Percentiles rank a stretch among this genome's conserved stretches.
Evolutionary conservation across 352 stramenopile species (phyloP).

Genomic region (Globisporangium cederbergense): DNA sequence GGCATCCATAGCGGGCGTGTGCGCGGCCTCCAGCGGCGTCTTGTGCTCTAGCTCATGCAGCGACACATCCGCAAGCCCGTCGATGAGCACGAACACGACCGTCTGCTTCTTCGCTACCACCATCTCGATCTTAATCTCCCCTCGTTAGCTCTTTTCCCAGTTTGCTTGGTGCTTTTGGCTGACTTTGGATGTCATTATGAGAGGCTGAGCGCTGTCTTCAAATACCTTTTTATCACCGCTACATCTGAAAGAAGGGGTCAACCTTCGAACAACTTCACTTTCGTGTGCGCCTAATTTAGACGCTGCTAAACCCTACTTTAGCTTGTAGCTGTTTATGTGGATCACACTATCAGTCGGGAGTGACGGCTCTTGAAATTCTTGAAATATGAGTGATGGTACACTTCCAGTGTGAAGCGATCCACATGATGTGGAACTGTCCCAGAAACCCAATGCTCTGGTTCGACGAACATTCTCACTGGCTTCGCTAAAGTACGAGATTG

Average conservation of each 20-base stretch:
- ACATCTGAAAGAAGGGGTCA: too few relatives aligned
- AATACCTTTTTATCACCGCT: too few relatives aligned
- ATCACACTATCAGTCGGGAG: not conserved
- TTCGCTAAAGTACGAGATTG: not conserved
- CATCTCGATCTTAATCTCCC: not conserved
- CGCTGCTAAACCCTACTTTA: too few relatives aligned
- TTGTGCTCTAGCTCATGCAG: constrained; percentile 45
- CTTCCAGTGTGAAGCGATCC: not conserved
- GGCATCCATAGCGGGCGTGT: constrained; percentile 80
- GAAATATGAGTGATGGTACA: not conserved
- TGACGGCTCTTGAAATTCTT: not conserved
- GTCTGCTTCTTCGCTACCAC: constrained; percentile 30
- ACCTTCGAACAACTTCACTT: too few relatives aligned
- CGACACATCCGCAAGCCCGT: constrained; percentile 77
- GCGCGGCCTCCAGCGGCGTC: constrained; percentile 66
- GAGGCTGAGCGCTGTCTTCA: too few relatives aligned
- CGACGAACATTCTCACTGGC: not conserved
- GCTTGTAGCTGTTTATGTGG: too few relatives aligned
- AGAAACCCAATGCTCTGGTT: not conserved
- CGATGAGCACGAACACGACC: constrained; percentile 87
- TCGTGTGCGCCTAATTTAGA: too few relatives aligned
- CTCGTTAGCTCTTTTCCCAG: not conserved
- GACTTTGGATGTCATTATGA: too few relatives aligned
- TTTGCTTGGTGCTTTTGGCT: not conserved
- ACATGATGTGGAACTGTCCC: not conserved